phyloP scores from a whole-genome alignment of 2,329 filamentous ascomycete genomes.

The Fusarium solani-melongenae region DNA sequence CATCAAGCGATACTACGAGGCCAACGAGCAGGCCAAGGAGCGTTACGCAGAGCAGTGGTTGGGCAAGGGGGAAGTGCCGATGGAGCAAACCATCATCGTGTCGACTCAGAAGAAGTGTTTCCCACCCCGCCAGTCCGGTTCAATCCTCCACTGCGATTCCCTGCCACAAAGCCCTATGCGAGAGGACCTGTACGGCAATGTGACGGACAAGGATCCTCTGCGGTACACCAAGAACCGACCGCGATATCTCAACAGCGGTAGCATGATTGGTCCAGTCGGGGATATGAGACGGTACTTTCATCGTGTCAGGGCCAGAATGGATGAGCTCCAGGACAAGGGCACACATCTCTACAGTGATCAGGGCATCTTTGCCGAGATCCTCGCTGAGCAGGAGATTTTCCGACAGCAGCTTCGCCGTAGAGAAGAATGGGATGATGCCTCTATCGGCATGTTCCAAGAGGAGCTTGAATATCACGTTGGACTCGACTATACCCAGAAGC shows the following conservation, averaged over 20 bases:
- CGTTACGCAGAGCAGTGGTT: conserved; percentile 19
- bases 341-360: conserved; percentile 41
- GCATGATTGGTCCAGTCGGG: conserved; percentile 40
- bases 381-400: conserved; percentile 42
- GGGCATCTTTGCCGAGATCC: conserved; percentile 42
- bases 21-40: conserved; percentile 26
- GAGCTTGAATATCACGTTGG: conserved; percentile 37
- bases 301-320: conserved; percentile 35
- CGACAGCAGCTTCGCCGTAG: conserved; percentile 4
- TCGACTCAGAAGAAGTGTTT: conserved; percentile 40
- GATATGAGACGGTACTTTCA: conserved; percentile 39
- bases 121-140: conserved; percentile 8
- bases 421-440: background rate
- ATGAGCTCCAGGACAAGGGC: conserved; percentile 2
- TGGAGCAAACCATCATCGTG: conserved; percentile 35
- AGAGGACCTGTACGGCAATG: conserved; percentile 30
- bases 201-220: conserved; percentile 17
- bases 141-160: conserved; percentile 27
- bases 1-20: conserved; percentile 40
- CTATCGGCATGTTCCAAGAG: background rate
- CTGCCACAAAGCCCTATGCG: conserved; percentile 29
- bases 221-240: conserved; percentile 27
- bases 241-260: conserved; percentile 43
- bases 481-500: conserved; percentile 29
- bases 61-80: background rate